Percentiles rank a stretch among this genome's conserved stretches.
Evolutionary conservation across 768 basidiomycete species (phyloP).

Genomic region (Lactifluus pinguis): DNA sequence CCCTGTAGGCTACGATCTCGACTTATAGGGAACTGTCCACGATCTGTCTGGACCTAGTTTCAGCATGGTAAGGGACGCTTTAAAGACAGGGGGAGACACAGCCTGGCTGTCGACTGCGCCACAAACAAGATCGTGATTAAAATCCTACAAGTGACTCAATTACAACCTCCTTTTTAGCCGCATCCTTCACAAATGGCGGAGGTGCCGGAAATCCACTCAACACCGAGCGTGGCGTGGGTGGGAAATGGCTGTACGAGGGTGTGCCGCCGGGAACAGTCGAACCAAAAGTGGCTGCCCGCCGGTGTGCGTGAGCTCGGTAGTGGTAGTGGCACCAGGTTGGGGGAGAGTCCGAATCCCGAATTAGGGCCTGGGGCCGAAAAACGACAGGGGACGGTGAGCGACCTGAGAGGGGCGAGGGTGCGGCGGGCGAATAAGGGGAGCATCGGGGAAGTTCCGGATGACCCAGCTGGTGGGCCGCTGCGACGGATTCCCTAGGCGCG

Average conservation of each 20-base stretch:
- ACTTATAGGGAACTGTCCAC: too few relatives aligned
- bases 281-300: conserved; percentile 24
- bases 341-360: conserved; percentile 14
- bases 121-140: not conserved
- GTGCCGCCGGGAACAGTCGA: conserved; percentile 19
- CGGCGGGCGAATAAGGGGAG: conserved; percentile 26
- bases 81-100: not conserved
- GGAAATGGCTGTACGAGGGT: conserved; percentile 27
- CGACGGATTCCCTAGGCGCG: conserved; percentile 34
- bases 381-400: not conserved
- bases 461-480: conserved; percentile 31
- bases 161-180: not conserved
- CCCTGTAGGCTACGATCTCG: too few relatives aligned
- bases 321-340: not conserved
- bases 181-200: not conserved
- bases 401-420: not conserved
- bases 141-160: not conserved
- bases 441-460: conserved; percentile 24
- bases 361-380: conserved; percentile 3
- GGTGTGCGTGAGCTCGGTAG: conserved; percentile 11
- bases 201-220: conserved; percentile 3
- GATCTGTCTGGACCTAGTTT: not conserved
- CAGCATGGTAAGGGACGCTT: not conserved
- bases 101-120: not conserved
- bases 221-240: conserved; percentile 29